phyloP scores from a whole-genome alignment of 2,329 filamentous ascomycete species.

The Xylariales sp. region DNA sequence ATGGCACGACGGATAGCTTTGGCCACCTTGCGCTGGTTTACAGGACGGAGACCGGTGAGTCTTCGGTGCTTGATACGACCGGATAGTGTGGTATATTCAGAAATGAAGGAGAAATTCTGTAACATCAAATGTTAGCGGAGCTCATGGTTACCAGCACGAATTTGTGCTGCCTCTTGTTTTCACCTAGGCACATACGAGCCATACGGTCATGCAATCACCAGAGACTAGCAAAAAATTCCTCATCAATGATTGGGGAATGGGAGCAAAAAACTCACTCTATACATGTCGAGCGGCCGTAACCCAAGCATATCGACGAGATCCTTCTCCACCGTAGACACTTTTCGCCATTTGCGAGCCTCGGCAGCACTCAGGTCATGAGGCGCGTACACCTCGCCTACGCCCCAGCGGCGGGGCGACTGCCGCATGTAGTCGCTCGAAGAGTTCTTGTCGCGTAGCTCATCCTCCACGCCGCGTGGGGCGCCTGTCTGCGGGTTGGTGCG shows the following conservation, averaged over 20 bases:
- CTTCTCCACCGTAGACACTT: constrained; percentile 43
- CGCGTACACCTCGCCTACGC: constrained; percentile 78
- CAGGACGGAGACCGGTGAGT: constrained; percentile 74
- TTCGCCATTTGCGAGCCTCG: constrained; percentile 81
- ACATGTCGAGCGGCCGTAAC: constrained; percentile 77
- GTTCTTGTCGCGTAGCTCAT: constrained; percentile 30
- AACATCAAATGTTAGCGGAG: too few species aligned
- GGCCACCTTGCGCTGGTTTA: constrained; percentile 89
- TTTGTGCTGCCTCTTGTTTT: too few species aligned
- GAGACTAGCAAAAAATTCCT: too few species aligned
- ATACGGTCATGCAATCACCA: too few species aligned
- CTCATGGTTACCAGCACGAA: too few species aligned
- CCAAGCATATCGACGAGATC: constrained; percentile 80
- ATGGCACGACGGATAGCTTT: constrained; percentile 88
- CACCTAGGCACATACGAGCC: too few species aligned
- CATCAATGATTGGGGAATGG: too few species aligned
- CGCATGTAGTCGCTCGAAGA: constrained; percentile 49
- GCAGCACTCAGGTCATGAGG: constrained; percentile 77
- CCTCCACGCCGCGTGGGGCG: constrained; percentile 25
- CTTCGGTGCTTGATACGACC: constrained; percentile 78
- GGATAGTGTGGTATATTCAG: constrained; percentile 79
- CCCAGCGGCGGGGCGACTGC: constrained; percentile 69
- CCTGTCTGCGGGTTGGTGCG: too few species aligned
- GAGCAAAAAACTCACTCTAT: constrained; percentile 61
- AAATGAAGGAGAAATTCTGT: constrained; percentile 89